Percentiles rank a stretch among this genome's conserved stretches.
Conservation (phyloP, 306 rosid species). For the Quercus engelmannii region DNA sequence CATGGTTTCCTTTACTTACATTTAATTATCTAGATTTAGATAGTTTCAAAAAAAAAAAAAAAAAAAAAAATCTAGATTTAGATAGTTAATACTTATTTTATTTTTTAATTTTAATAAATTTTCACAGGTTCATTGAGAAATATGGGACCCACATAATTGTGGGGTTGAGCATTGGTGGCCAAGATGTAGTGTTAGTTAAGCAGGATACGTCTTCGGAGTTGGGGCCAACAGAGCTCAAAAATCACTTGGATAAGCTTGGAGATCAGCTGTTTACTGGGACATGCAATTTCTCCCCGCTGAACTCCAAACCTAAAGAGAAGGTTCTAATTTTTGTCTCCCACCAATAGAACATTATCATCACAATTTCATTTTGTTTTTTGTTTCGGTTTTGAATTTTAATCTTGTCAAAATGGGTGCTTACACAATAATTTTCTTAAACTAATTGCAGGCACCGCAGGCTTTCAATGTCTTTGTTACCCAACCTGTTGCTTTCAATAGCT, state of each 20-base stretch:
- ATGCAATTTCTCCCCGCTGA: conserved; percentile 57
- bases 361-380: neutral
- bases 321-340: neutral
- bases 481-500: conserved; percentile 39
- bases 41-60: too few relatives aligned
- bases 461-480: conserved; percentile 67
- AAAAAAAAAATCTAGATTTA: neutral
- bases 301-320: conserved; percentile 47
- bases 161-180: conserved; percentile 82
- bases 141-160: conserved; percentile 93
- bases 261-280: conserved; percentile 86
- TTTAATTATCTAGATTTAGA: neutral
- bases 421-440: neutral
- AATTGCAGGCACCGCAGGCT: conserved; percentile 65
- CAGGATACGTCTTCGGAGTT: conserved; percentile 64
- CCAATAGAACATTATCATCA: too few relatives aligned
- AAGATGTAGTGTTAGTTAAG: conserved; percentile 66
- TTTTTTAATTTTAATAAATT: neutral
- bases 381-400: neutral
- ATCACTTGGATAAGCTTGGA: conserved; percentile 76
- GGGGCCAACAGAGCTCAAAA: conserved; percentile 63
- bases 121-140: conserved; percentile 71
- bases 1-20: too few relatives aligned
- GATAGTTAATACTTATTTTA: too few relatives aligned
- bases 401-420: neutral